Conservation (phyloP, 331 rosid species). For the Quercus lobata region DNA sequence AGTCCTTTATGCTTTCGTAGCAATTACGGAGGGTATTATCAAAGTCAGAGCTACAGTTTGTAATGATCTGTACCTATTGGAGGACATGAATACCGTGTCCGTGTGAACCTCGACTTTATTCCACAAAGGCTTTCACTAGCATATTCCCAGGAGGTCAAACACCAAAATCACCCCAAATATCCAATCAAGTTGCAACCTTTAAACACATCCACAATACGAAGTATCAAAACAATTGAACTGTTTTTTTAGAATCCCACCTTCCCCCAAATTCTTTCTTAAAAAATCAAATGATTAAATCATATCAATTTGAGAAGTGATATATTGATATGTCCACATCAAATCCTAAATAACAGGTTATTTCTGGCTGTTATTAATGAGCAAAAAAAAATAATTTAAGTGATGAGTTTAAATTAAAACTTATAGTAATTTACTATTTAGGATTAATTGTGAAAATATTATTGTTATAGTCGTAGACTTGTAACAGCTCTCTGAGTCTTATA, state of each 20-base stretch:
- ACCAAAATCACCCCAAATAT: constrained; percentile 1
- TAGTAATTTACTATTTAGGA: no score
- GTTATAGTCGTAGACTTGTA: no score
- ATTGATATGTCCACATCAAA: no score
- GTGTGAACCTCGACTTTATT: constrained; percentile 13
- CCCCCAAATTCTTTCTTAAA: not conserved
- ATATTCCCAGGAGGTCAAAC: constrained; percentile 2
- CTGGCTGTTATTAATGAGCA: fast-evolving
- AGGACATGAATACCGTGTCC: not conserved
- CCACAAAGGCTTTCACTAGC: not conserved
- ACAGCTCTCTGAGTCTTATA: no score
- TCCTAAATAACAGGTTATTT: no score
- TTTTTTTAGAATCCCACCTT: not conserved
- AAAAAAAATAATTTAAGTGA: no score
- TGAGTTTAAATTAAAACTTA: no score
- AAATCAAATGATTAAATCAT: no score
- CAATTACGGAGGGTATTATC: not conserved
- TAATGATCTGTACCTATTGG: not conserved
- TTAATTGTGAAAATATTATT: no score
- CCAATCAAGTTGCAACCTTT: not conserved
- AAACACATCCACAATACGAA: not conserved
- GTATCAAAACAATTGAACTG: not conserved
- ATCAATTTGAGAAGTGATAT: no score
- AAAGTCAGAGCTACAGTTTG: not conserved
- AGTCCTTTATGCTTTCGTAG: not conserved